phyloP scores from a whole-genome alignment of 2,329 filamentous ascomycete species.

The Blastomyces gilchristii region DNA sequence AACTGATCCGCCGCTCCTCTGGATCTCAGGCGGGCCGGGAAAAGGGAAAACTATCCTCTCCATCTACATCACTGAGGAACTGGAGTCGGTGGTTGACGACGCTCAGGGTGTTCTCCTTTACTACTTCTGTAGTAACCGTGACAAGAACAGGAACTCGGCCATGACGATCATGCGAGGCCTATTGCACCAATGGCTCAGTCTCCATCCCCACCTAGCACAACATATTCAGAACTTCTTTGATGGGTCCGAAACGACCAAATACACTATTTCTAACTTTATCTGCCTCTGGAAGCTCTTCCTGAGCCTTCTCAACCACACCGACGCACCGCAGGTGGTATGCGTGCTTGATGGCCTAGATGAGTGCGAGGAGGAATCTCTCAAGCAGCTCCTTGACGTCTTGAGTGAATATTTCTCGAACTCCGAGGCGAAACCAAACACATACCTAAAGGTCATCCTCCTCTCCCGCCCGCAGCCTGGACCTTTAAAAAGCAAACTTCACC shows the following conservation, averaged over 20 bases:
- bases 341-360: slow-evolving; percentile 18
- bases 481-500: slow-evolving; percentile 15
- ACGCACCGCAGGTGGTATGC: slow-evolving; percentile 14
- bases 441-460: slow-evolving; percentile 17
- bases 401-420: slow-evolving; percentile 12
- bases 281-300: slow-evolving; percentile 16
- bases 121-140: slow-evolving; percentile 21
- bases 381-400: slow-evolving; percentile 15
- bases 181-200: slow-evolving; percentile 17
- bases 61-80: slow-evolving; percentile 19
- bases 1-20: slow-evolving; percentile 16
- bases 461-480: slow-evolving; percentile 17
- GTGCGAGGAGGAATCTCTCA: slow-evolving; percentile 17
- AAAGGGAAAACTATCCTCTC: slow-evolving; percentile 23
- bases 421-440: neutral
- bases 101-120: slow-evolving; percentile 16
- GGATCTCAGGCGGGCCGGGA: slow-evolving; percentile 21
- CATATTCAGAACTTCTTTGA: slow-evolving; percentile 15
- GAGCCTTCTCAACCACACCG: slow-evolving; percentile 12
- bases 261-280: slow-evolving; percentile 17
- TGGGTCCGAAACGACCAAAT: slow-evolving; percentile 16
- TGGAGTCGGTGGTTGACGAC: slow-evolving; percentile 13
- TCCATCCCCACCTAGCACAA: slow-evolving; percentile 14
- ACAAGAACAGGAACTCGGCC: slow-evolving; percentile 19
- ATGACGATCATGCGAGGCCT: slow-evolving; percentile 18